Evolutionary conservation across 805 yeast species (phyloP).

Genomic region (Saturnispora hagleri): DNA sequence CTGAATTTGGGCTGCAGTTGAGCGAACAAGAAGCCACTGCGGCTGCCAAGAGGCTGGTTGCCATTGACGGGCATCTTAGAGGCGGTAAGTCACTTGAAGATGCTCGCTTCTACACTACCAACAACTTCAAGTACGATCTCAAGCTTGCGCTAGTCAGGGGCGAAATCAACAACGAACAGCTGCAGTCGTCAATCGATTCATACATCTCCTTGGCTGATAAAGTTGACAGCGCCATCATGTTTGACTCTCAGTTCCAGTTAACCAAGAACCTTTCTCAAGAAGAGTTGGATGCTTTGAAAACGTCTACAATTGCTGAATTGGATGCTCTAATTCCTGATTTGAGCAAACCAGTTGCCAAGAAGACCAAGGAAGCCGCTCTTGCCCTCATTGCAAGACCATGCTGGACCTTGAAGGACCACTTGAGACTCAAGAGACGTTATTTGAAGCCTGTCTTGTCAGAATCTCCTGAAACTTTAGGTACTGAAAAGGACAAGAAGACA

Average conservation of each 20-base stretch:
- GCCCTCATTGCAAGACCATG: constrained; percentile 34
- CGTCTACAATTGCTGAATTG: constrained; percentile 14
- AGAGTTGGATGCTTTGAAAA: constrained; percentile 23
- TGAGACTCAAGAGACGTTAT: constrained; percentile 36
- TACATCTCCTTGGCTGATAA: constrained; percentile 32
- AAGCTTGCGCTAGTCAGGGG: constrained; percentile 33
- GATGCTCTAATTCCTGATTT: constrained; percentile 16
- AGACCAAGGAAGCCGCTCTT: constrained; percentile 33
- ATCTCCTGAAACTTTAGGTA: constrained; percentile 27
- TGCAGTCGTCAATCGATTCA: constrained; percentile 15
- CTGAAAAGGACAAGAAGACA: constrained; percentile 37
- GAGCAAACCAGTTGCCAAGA: constrained; percentile 25
- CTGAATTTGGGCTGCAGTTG: constrained; percentile 16
- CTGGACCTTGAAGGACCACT: constrained; percentile 31
- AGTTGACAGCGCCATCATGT: constrained; percentile 38
- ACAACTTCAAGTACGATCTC: constrained; percentile 36
- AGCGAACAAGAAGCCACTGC: constrained; percentile 24
- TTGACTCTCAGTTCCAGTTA: constrained; percentile 37
- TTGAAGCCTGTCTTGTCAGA: constrained; percentile 52
- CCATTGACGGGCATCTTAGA: constrained; percentile 43
- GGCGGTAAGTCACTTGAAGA: constrained; percentile 51
- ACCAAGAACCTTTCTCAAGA: constrained; percentile 31
- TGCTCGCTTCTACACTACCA: constrained; percentile 51
- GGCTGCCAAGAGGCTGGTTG: constrained; percentile 46
- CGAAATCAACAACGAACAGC: constrained; percentile 27